Conservation (phyloP, 2,329 filamentous ascomycete species). For the Venturia asperata region DNA sequence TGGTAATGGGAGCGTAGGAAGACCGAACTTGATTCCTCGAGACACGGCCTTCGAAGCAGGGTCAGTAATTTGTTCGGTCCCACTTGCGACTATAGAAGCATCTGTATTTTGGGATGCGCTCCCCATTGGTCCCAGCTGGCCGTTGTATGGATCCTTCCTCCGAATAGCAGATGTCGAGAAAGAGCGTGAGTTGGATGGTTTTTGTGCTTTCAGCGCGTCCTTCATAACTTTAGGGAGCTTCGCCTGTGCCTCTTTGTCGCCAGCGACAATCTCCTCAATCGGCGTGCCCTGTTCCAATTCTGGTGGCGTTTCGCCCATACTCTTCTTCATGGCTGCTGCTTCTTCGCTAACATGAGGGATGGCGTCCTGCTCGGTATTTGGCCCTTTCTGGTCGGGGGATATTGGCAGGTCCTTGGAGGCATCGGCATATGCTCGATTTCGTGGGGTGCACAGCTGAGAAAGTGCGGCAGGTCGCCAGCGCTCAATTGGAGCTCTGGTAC, state of each 20-base stretch:
- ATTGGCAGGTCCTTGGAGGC: slow-evolving; percentile 16
- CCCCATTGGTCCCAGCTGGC: slow-evolving; percentile 29
- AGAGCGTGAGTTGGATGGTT: slow-evolving; percentile 42
- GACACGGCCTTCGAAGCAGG: background rate
- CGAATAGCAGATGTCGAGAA: slow-evolving; percentile 51
- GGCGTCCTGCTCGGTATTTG: slow-evolving; percentile 43
- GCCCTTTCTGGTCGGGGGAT: slow-evolving; percentile 28
- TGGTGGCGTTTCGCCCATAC: slow-evolving; percentile 51
- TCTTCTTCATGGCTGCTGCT: slow-evolving; percentile 52
- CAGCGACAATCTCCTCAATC: slow-evolving; percentile 48
- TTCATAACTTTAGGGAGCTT: slow-evolving; percentile 62
- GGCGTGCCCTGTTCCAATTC: slow-evolving; percentile 60
- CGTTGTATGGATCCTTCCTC: slow-evolving; percentile 27
- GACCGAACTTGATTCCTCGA: slow-evolving; percentile 66
- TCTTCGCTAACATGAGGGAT: slow-evolving; percentile 59
- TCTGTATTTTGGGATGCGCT: slow-evolving; percentile 21
- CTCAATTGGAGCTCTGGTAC: slow-evolving; percentile 12
- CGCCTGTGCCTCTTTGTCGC: slow-evolving; percentile 54
- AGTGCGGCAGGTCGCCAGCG: slow-evolving; percentile 21
- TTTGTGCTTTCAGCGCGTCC: slow-evolving; percentile 45
- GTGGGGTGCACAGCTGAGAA: slow-evolving; percentile 15
- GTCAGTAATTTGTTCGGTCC: slow-evolving; percentile 17
- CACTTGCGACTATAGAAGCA: slow-evolving; percentile 23
- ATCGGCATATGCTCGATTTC: slow-evolving; percentile 14
- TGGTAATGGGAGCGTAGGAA: slow-evolving; percentile 61